Percentiles rank a stretch among this genome's conserved stretches.
Conservation (phyloP, 306 rosid species). For the Rubus idaeus region DNA sequence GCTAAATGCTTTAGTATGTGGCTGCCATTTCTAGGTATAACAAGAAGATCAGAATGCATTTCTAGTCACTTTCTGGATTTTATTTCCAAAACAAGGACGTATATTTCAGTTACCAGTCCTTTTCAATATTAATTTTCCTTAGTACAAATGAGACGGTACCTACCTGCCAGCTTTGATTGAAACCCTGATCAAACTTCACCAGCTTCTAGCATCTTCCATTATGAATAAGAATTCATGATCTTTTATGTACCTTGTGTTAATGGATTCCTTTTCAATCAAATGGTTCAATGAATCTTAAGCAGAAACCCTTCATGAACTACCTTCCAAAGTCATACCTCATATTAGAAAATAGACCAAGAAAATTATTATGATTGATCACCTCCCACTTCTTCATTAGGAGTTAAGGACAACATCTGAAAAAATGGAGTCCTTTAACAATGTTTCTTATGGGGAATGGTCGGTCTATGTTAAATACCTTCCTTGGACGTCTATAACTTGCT, state of each 20-base stretch:
- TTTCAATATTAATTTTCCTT: not conserved
- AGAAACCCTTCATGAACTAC: not conserved
- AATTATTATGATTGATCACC: not conserved
- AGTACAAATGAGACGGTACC: not conserved
- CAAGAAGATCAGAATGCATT: not conserved
- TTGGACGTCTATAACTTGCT: not conserved
- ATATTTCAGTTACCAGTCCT: not conserved
- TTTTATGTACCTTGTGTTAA: not conserved
- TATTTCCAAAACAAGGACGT: not conserved
- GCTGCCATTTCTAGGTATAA: not conserved
- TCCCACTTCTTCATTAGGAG: too few species aligned
- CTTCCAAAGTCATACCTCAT: not conserved
- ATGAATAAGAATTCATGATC: not conserved
- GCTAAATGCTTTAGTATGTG: not conserved
- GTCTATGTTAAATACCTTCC: not conserved
- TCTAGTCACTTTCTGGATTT: not conserved
- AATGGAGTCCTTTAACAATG: not conserved
- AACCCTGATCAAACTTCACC: not conserved
- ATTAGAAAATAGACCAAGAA: not conserved
- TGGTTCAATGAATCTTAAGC: not conserved
- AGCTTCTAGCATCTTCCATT: not conserved
- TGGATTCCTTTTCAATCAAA: not conserved
- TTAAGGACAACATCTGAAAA: not conserved
- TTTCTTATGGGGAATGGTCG: not conserved
- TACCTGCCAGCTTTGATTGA: not conserved